Base-by-base conservation (phyloP, 164 flowering plant species). In the Macadamia integrifolia region DNA sequence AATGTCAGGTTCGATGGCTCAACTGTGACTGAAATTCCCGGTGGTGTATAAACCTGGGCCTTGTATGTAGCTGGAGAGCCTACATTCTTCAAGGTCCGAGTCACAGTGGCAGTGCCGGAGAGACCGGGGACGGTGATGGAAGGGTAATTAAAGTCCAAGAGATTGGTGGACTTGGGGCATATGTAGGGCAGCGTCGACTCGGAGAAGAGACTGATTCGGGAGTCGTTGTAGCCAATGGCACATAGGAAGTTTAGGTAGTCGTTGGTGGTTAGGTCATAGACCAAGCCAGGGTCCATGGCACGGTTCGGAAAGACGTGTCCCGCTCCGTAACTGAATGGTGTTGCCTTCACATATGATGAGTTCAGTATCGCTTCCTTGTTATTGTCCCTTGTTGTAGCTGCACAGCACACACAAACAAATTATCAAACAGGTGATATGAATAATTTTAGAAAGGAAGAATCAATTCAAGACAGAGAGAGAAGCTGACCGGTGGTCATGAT, bases 161-260 rank as follows among this genome's bases (percentile, higher is more conserved):
- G 72, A 62, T 70, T 70, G 30, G 28, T 11, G 9, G 70, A 57
- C 59, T 70, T 32, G 52, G 53, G 60, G 66, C 73, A 74, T 55
- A 1, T 42, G 64, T 76, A 31, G 5, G 66, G 23, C 42, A 6
- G 11, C 40, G 40, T 2, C 3, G 40, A 35, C 12, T 40, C 59
- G 10, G 70, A 7, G 44, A 74, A 74, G 29, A 35, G 46, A 12
- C 32, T 6, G 15, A 73, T 44, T 48, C 15, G 46, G 23, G 63
- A 42, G 12, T 69, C 58, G 50, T 56, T 66, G 57, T 74, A 74
- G 49, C 85, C 85, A n/a, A 18, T n/a, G 17, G 79, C 71, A 43
- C 89, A 87, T 0, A 87, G 77, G 71, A 87, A 84, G 75, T 81
- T 66, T 65, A 84, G 58, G 77, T 85, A 85, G 43, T 85, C 91